A percentile compares a stretch with the other conserved stretches of the same genome.
phyloP scores from a whole-genome alignment of 2,329 filamentous ascomycete species.

The Colletotrichum destructivum region DNA sequence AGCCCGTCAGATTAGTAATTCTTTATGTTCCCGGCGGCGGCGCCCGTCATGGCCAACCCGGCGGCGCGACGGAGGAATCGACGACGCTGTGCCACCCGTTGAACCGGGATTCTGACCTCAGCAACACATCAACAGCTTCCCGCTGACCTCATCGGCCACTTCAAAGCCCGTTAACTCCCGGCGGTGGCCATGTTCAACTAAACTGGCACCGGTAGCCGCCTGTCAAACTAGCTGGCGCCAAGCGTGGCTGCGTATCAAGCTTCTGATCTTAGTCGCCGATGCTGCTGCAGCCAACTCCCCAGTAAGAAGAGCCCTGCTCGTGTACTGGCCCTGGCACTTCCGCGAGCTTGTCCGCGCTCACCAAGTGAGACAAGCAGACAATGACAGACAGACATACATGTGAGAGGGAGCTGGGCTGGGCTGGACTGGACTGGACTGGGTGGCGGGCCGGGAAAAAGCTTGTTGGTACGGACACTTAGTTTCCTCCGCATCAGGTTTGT shows the following conservation, averaged over 20 bases:
- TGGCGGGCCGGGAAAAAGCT: not conserved
- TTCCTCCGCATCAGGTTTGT: not conserved
- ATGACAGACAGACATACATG: not conserved
- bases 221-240: slow-evolving; percentile 15
- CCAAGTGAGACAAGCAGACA: not conserved
- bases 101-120: too few relatives aligned
- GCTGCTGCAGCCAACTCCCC: slow-evolving; percentile 16
- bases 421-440: not conserved
- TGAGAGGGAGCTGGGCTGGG: not conserved
- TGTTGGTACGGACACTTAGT: not conserved
- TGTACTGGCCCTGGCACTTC: not conserved
- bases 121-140: slow-evolving; percentile 14
- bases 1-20: too few relatives aligned
- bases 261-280: slow-evolving; percentile 32
- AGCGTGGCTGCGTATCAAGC: slow-evolving; percentile 31
- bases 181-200: not conserved
- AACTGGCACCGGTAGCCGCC: not conserved
- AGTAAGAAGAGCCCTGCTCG: not conserved
- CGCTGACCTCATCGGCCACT: not conserved
- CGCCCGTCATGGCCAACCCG: too few relatives aligned
- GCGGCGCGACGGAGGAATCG: too few relatives aligned
- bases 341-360: not conserved
- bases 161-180: not conserved
- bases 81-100: too few relatives aligned
- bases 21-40: too few relatives aligned